Conservation (phyloP, 176 grass and related monocot genomes). For the Raddia guianensis region DNA sequence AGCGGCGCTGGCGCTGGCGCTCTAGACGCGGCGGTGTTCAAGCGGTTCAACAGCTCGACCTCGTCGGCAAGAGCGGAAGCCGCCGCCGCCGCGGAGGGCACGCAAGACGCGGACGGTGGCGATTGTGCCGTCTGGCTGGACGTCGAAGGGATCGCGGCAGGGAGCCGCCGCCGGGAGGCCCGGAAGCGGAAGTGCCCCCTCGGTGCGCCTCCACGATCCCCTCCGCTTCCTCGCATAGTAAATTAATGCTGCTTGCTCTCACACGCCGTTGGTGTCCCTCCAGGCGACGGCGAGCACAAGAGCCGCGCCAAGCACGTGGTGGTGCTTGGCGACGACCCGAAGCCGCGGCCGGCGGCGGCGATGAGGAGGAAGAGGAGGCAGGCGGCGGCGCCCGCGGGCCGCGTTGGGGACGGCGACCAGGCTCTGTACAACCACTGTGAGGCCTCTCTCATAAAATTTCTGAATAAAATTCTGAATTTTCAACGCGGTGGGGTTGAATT, state of each 20-base stretch:
- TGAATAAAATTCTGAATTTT: neutral
- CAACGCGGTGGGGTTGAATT: neutral
- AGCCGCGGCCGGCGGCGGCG: conserved; percentile 25
- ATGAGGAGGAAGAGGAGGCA: conserved; percentile 14
- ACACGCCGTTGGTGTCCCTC: neutral
- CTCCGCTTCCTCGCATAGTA: neutral
- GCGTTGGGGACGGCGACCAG: conserved; percentile 27
- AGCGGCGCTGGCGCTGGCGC: conserved; percentile 1
- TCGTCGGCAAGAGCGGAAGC: conserved; percentile 31
- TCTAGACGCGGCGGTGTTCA: conserved; percentile 62
- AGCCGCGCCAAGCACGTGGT: conserved; percentile 40
- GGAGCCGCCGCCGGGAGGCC: conserved; percentile 20
- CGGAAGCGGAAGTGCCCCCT: conserved; percentile 63
- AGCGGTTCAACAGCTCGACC: conserved; percentile 59
- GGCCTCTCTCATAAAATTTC: conserved; percentile 7
- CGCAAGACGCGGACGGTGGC: conserved; percentile 23
- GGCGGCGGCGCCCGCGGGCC: conserved; percentile 3
- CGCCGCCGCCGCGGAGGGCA: neutral
- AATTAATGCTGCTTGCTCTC: neutral
- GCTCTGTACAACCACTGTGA: conserved; percentile 91
- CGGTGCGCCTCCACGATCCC: conserved; percentile 41
- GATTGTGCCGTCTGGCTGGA: conserved; percentile 30
- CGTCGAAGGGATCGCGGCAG: conserved; percentile 32
- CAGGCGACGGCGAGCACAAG: conserved; percentile 31
- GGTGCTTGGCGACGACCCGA: conserved; percentile 81